Evolutionary conservation across 129 eudicot genomes (phyloP).

Genomic region (carrot (Daucus carota)): DH1_v3.0 NC_030382.2:44230001-44230500

Average conservation of each 20-base stretch:
- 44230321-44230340: slow-evolving; percentile 2
- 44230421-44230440: neutral
- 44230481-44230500: slow-evolving; percentile 47
- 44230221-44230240: slow-evolving; percentile 2
- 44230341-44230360: slow-evolving; percentile 5
- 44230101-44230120: no score
- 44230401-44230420: neutral
- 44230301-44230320: neutral
- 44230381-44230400: slow-evolving; percentile 3
- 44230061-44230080: no score
- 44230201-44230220: slow-evolving; percentile 1
- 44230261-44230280: neutral
- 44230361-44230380: neutral
- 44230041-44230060: no score
- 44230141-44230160: no score
- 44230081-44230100: no score
- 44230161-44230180: neutral
- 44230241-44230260: neutral
- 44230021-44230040: no score
- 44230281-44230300: neutral
- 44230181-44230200: neutral
- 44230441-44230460: slow-evolving; percentile 25
- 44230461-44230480: slow-evolving; percentile 50
- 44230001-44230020: no score
- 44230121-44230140: no score